Evolutionary conservation across 1,284 basidiomycete genomes (phyloP), one percentile per base, ranked within the genome.

Genomic region (Malassezia sp.): DNA sequence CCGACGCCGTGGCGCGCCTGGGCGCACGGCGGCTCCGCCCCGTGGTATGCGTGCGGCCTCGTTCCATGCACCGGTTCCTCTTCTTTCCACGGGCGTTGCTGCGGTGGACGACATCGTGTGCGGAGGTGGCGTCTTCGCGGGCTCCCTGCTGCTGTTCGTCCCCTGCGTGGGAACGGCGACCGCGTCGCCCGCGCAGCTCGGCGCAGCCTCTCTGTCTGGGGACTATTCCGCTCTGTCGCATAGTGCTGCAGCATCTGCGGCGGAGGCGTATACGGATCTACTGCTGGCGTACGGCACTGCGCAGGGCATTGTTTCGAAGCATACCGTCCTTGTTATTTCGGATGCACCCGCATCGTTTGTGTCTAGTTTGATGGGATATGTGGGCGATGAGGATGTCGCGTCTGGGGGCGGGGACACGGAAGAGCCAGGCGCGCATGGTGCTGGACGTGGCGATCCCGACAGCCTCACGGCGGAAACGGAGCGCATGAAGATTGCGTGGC

Each of bases 61-160:
- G 5, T 77, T 77, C 27, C 78, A 81, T 1, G 73, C 77, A 11
- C 75, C 78, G 9, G 80, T 81, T 0, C 70, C 76, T 29, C 74
- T 85, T 51, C 78, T 83, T 15, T 90, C 88, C 0, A 86, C 85
- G 3, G 93, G 91, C 2, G 80, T 96, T 5, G 80, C 87, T 11
- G 88, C 89, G 4, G 76, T 97, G n/a, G 91, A 97, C 71, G 93
- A 97, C 67, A 78, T 96, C 48, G 78, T 96, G 26, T 88, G 87
- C 48, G 87, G 86, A 21, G 54, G 59, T 17, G 91, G 91, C 12
- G 72, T 95, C n/a, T 86, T 90, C 14, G 76, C 90, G 36, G 83
- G 84, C 11, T 83, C 82, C 48, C 77, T 78, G 9, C 71, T 85
- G 30, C 75, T 83, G 26, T 73, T 89, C 31, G 76, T 85, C 30